A percentile compares a stretch with the other conserved stretches of the same genome.
Conservation (phyloP, 768 basidiomycete species). For the Serendipita indica region DNA sequence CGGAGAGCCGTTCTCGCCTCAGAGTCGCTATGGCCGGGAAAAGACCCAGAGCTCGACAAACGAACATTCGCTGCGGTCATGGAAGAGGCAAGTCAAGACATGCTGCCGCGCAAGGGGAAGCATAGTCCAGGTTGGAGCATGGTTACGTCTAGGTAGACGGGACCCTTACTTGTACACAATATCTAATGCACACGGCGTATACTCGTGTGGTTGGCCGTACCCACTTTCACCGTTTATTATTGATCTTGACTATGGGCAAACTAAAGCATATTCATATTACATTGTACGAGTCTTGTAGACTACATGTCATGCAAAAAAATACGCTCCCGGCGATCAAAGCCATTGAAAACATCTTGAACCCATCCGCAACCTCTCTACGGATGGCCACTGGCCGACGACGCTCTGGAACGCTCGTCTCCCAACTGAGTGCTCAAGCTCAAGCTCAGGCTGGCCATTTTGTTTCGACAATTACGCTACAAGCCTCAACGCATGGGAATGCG, state of each 20-base stretch:
- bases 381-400: conserved; percentile 1
- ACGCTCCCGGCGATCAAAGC: too few species aligned
- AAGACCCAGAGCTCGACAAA: background rate
- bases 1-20: background rate
- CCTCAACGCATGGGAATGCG: background rate
- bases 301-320: background rate
- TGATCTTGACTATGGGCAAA: too few species aligned
- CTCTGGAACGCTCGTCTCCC: conserved; percentile 2
- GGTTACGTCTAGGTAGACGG: background rate
- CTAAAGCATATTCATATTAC: too few species aligned
- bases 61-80: background rate
- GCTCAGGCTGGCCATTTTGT: background rate
- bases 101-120: background rate
- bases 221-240: too few species aligned
- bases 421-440: background rate
- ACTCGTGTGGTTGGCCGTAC: background rate
- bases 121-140: background rate
- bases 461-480: background rate
- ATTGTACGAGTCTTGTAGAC: background rate
- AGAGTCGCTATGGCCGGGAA: background rate
- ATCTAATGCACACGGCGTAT: background rate
- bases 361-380: background rate
- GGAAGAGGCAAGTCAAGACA: background rate
- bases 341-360: background rate
- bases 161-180: background rate